These are phyloP conservation scores for Plasmodium knowlesi DNA, from an alignment of 169 alveolate species.

Conservation along the genomic window DNA sequence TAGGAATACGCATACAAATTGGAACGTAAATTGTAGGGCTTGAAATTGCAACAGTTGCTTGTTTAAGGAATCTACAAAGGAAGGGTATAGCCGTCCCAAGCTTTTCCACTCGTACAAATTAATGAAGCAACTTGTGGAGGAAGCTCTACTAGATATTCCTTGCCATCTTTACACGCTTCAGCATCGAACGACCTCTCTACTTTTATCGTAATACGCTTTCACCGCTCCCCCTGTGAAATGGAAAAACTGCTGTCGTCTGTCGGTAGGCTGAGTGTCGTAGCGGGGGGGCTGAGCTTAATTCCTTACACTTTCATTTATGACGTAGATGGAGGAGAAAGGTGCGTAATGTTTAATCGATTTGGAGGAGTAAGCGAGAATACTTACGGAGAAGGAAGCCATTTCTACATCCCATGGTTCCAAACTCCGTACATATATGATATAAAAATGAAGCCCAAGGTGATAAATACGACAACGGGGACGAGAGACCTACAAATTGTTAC, in stretches of 20 bases:
- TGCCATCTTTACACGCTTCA: not conserved
- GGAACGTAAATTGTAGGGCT: not conserved
- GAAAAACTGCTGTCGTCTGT: conserved; percentile 82
- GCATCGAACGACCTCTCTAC: not conserved
- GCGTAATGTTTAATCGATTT: conserved; percentile 94
- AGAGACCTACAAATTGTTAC: conserved; percentile 95
- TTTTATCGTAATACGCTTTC: not conserved
- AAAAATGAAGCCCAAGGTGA: conserved; percentile 93
- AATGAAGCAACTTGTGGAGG: not conserved
- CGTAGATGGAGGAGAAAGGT: conserved; percentile 97
- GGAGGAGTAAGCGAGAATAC: conserved; percentile 91
- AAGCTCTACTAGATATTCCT: not conserved
- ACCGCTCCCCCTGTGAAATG: conserved; percentile 21
- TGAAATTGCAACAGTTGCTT: not conserved
- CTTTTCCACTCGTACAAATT: not conserved
- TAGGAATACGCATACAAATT: not conserved
- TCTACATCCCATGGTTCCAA: conserved; percentile 93
- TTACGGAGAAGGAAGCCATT: conserved; percentile 95
- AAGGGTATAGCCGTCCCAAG: not conserved
- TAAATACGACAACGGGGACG: conserved; percentile 95
- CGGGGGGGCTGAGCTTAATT: conserved; percentile 86
- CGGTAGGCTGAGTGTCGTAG: conserved; percentile 83
- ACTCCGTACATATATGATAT: conserved; percentile 92
- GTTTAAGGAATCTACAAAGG: not conserved
- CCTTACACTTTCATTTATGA: conserved; percentile 89